These are phyloP conservation scores for Telopea speciosissima DNA, from an alignment of 177 flowering plant species.

Conservation along the genomic window DNA sequence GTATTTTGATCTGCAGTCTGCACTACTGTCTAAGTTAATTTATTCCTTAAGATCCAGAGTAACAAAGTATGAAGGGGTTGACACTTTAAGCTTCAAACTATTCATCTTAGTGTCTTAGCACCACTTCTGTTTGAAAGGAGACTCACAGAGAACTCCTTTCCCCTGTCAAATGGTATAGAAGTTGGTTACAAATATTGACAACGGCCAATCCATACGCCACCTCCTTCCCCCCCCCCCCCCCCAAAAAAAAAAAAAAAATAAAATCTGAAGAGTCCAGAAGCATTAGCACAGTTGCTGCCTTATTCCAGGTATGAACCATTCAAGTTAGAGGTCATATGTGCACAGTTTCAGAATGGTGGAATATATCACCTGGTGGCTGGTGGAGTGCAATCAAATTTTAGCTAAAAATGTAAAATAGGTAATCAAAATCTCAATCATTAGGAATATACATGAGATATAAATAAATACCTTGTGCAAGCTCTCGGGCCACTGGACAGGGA, in stretches of 20 bases:
- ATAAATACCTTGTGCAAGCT: conserved; percentile 77
- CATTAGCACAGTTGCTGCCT: no score
- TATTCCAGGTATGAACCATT: not conserved
- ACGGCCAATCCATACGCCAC: not conserved
- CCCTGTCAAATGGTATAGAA: not conserved
- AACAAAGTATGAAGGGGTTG: not conserved
- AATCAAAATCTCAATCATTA: not conserved
- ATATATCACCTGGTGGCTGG: not conserved
- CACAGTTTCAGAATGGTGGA: not conserved
- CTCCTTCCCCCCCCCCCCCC: no score
- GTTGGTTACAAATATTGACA: not conserved
- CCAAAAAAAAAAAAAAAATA: no score
- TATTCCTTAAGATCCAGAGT: not conserved
- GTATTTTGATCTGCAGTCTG: not conserved
- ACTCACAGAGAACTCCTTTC: not conserved
- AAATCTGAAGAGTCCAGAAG: no score
- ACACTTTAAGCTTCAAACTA: no score
- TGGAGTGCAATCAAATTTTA: no score
- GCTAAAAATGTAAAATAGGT: not conserved
- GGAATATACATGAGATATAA: not conserved
- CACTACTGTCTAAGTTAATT: no score
- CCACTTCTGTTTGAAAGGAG: not conserved
- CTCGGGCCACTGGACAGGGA: conserved; percentile 84
- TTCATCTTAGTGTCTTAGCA: not conserved
- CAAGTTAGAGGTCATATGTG: not conserved